A percentile compares a stretch with the other conserved stretches of the same genome.
These are phyloP conservation scores for Fusarium concolor DNA, from an alignment of 2,329 filamentous ascomycete species.

Conservation along the genomic window DNA sequence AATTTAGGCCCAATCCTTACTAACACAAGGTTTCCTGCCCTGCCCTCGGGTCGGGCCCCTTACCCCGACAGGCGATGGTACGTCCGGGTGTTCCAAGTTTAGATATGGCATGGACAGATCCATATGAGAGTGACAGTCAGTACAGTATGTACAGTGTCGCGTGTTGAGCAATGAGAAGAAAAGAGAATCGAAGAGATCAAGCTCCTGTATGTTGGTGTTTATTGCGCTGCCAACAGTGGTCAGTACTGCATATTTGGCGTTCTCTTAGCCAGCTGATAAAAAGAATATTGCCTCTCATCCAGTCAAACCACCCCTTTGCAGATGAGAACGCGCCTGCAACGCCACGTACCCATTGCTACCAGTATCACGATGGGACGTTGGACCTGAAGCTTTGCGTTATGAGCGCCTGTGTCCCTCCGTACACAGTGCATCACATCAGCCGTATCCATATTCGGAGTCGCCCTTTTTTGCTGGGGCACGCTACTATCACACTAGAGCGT, in stretches of 20 bases:
- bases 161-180: background rate
- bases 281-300: background rate
- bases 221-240: background rate
- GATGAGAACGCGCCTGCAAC: slow-evolving; percentile 30
- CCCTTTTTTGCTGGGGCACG: slow-evolving; percentile 39
- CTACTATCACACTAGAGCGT: slow-evolving; percentile 30
- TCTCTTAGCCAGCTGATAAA: background rate
- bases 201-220: background rate
- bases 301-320: slow-evolving; percentile 30
- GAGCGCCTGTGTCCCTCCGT: background rate
- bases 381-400: slow-evolving; percentile 35
- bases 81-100: slow-evolving; percentile 41
- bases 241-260: background rate
- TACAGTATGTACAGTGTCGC: slow-evolving; percentile 21
- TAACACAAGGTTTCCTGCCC: slow-evolving; percentile 36
- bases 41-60: slow-evolving; percentile 35
- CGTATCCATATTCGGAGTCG: slow-evolving; percentile 38
- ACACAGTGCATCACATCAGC: slow-evolving; percentile 38
- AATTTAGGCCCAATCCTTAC: slow-evolving; percentile 36
- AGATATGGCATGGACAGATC: slow-evolving; percentile 31
- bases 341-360: slow-evolving; percentile 38
- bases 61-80: slow-evolving; percentile 40
- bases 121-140: slow-evolving; percentile 29
- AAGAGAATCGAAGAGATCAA: background rate
- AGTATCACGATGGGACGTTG: slow-evolving; percentile 41